A percentile compares a stretch with the other conserved stretches of the same genome.
Conservation (phyloP, 108 stramenopile species). For the Cyclotella baltica region DNA sequence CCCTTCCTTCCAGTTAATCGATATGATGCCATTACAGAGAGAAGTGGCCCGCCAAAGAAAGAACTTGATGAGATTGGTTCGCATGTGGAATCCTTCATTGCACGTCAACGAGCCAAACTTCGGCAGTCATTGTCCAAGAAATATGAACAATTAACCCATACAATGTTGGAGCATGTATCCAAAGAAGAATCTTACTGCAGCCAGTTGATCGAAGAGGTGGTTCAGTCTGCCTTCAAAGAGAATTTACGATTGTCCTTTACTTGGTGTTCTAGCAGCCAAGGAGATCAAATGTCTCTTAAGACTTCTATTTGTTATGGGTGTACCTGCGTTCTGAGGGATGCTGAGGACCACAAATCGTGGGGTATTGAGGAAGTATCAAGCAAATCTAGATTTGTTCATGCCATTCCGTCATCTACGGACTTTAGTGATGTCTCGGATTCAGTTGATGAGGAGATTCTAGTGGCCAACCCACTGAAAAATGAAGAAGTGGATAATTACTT, state of each 20-base stretch:
- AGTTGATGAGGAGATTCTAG: neutral
- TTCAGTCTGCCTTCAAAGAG: neutral
- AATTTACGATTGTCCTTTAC: neutral
- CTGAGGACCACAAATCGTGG: neutral
- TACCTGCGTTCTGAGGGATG: neutral
- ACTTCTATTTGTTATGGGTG: neutral
- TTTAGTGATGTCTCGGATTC: neutral
- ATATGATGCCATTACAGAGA: neutral
- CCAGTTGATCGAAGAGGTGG: neutral
- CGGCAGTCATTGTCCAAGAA: neutral
- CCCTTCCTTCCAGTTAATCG: neutral
- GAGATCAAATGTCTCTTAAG: neutral
- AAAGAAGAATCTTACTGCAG: neutral
- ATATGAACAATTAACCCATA: neutral
- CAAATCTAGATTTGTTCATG: neutral
- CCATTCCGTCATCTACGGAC: neutral
- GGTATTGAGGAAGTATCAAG: neutral
- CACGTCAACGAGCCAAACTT: neutral
- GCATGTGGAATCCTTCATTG: neutral
- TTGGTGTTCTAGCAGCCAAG: neutral
- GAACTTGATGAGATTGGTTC: neutral
- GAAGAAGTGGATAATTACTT: neutral
- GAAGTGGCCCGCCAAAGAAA: neutral
- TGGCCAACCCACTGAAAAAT: neutral
- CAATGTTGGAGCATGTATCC: neutral